Base-by-base conservation (phyloP, 305 asterid species). In the Fraxinus sp. region DNA sequence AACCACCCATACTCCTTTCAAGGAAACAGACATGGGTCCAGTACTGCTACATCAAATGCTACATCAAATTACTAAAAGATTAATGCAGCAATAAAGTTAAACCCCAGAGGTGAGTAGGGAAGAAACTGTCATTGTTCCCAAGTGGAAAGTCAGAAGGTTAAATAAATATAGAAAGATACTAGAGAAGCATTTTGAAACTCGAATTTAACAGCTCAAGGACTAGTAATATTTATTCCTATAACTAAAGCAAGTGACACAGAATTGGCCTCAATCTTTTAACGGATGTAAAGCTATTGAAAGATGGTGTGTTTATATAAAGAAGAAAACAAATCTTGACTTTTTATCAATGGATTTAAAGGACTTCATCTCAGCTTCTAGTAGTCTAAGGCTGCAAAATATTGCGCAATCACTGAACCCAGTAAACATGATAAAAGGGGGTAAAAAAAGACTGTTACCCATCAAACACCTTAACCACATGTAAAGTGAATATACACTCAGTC, bases 81-180 rank as follows among this genome's bases (percentile, higher is more conserved):
- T 22, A 10, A 20, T 20, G 52, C 70, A 70, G 37, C 44, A 41
- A 30, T 49, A 33, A 64, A 39, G 70, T 37, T 52, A 1, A 70
- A 59, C 7, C 20, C 72, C 83, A 73, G 79, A 18, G n/a, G 59
- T 10, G 37, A 49, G 44, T 68, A 35, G 76, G 82, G 76, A 35
- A 79, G 74, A 75, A 22, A 49, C 41, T 14, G 39, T 72, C 71
- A 24, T 70, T 36, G 37, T 2, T 46, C 16, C 24, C 7, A 20
- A 46, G 18, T 39, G 59, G 74, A 71, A 82, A 52, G 10, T 13
- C 35, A 57, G n/a, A 14, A 24, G 79, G 62, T 46, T 64, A 76
- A 77, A 2, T 14, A 64, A 8, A 46, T 74, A 74, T 52, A 49
- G 41, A 70, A 28, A 30, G 75, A 70, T 14, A 32, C 10, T 14